These are phyloP conservation scores for Cladosporium sp. DNA, from an alignment of 2,329 filamentous ascomycete genomes.

Conservation along the genomic window DNA sequence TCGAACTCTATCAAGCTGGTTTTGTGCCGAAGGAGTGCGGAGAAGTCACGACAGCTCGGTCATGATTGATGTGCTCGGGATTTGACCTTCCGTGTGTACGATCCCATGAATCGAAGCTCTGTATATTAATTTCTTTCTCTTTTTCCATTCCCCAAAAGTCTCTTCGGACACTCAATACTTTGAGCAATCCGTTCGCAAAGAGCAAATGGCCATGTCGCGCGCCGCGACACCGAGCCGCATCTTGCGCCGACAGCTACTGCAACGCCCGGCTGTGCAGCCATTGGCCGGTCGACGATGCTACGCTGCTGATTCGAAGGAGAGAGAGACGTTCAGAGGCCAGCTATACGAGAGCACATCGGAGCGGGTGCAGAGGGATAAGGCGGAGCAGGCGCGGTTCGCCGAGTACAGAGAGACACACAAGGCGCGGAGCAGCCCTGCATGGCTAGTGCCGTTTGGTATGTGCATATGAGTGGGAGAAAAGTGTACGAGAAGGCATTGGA, in stretches of 20 bases:
- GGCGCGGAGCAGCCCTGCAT: slow-evolving; percentile 22
- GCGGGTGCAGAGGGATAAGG: slow-evolving; percentile 55
- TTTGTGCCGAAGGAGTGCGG: neutral
- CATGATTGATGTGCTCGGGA: neutral
- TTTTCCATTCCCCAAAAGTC: too few species aligned
- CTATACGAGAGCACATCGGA: slow-evolving; percentile 59
- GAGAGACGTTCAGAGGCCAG: slow-evolving; percentile 54
- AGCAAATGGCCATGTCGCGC: slow-evolving; percentile 3
- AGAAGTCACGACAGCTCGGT: slow-evolving; percentile 1
- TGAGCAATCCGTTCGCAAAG: too few species aligned
- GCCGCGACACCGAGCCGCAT: slow-evolving; percentile 3
- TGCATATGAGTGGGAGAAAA: neutral
- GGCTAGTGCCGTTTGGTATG: slow-evolving; percentile 30
- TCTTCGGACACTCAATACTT: neutral
- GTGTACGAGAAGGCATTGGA: neutral
- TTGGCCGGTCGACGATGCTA: slow-evolving; percentile 28
- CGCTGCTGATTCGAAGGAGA: slow-evolving; percentile 30
- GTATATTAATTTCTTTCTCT: neutral
- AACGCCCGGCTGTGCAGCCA: neutral
- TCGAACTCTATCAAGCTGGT: neutral
- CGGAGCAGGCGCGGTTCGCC: slow-evolving; percentile 51
- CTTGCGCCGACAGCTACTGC: slow-evolving; percentile 5
- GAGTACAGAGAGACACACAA: slow-evolving; percentile 31
- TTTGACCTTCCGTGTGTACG: neutral
- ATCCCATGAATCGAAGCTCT: neutral